phyloP scores from a whole-genome alignment of 2,329 filamentous ascomycete genomes.

The Sclerotinia nivalis region DNA sequence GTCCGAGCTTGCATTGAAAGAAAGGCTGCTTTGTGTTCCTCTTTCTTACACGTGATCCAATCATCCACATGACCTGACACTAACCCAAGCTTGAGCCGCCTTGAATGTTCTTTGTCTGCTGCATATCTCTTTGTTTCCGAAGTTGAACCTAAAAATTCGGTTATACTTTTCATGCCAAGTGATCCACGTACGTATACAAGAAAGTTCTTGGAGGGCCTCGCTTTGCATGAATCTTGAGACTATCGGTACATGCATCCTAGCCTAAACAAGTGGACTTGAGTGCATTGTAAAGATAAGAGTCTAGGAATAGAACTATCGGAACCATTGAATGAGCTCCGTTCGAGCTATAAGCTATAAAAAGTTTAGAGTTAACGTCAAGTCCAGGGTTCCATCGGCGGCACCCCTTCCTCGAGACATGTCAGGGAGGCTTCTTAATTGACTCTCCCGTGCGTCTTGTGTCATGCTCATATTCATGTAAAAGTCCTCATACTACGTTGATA shows the following conservation, averaged over 20 bases:
- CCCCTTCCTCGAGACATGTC: neutral
- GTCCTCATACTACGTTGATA: neutral
- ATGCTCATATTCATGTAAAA: neutral
- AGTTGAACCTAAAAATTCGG: neutral
- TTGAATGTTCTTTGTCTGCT: constrained; percentile 5
- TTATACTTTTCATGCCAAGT: constrained; percentile 12
- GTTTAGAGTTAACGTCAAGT: neutral
- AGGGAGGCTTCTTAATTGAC: neutral
- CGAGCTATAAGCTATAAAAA: neutral
- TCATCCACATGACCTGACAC: neutral
- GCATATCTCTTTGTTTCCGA: neutral
- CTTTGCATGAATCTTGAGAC: neutral
- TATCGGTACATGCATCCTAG: neutral
- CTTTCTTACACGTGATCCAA: neutral
- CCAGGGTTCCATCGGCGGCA: neutral
- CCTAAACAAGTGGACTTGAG: neutral
- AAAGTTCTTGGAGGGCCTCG: neutral
- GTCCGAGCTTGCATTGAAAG: neutral
- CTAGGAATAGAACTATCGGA: neutral
- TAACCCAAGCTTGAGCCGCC: neutral
- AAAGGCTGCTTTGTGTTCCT: neutral
- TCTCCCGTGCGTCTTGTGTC: neutral
- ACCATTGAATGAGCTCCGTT: neutral
- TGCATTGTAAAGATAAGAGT: neutral
- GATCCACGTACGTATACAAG: neutral